Evolutionary conservation across 2,329 filamentous ascomycete species (phyloP).

Genomic region (Arthrobotrys entomopaga): DNA sequence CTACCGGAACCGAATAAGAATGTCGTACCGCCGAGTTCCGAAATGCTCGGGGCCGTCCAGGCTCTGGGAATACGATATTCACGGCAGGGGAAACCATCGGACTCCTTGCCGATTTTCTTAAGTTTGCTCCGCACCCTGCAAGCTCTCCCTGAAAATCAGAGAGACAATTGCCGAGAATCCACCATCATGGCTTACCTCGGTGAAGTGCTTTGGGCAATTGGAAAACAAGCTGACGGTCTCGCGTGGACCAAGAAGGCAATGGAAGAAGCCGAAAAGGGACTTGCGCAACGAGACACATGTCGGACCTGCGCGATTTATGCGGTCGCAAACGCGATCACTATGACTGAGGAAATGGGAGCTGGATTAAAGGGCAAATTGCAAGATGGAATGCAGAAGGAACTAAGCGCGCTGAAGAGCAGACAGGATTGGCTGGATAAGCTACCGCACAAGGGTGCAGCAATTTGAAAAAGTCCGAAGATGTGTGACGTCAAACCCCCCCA

Average conservation of each 20-base stretch:
- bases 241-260: conserved; percentile 58
- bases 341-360: conserved; percentile 55
- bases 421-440: conserved; percentile 42
- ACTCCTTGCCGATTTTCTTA: conserved; percentile 48
- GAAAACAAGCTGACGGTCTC: conserved; percentile 56
- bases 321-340: conserved; percentile 57
- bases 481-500: conserved; percentile 34
- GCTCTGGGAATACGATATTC: conserved; percentile 37
- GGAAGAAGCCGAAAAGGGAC: conserved; percentile 48
- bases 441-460: conserved; percentile 30
- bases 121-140: conserved; percentile 45
- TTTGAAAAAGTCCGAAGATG: conserved; percentile 1
- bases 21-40: conserved; percentile 12
- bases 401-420: conserved; percentile 47
- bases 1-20: conserved; percentile 39
- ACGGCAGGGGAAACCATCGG: conserved; percentile 32
- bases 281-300: conserved; percentile 54
- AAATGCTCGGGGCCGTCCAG: conserved; percentile 43
- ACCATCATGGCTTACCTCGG: conserved; percentile 57
- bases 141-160: conserved; percentile 28
- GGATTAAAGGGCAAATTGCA: conserved; percentile 37
- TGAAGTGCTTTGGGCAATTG: conserved; percentile 58
- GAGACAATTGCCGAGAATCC: conserved; percentile 57
- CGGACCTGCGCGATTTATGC: conserved; percentile 57
- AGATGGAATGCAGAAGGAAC: conserved; percentile 30